Evolutionary conservation across 805 yeast species (phyloP).

Genomic region (Candida rishiriensis): DNA sequence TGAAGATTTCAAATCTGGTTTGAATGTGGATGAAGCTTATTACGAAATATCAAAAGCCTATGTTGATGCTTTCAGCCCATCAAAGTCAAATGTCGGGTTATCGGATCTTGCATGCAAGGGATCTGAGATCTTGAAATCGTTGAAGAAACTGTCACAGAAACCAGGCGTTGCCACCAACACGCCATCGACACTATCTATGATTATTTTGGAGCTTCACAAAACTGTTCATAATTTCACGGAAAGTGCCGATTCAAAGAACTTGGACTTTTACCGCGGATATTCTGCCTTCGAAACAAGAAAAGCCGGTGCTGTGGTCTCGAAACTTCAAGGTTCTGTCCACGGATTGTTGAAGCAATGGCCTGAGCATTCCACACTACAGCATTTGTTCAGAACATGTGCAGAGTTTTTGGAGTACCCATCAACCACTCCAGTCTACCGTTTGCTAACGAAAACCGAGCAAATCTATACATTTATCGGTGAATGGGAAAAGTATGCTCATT

Average conservation of each 20-base stretch:
- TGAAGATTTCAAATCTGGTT: constrained; percentile 12
- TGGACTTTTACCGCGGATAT: constrained; percentile 66
- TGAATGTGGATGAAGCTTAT: constrained; percentile 43
- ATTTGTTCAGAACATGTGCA: constrained; percentile 53
- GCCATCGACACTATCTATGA: constrained; percentile 31
- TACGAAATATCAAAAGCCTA: constrained; percentile 46
- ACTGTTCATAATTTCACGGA: constrained; percentile 30
- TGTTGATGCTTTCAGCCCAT: constrained; percentile 34
- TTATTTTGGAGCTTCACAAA: constrained; percentile 30
- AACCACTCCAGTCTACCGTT: constrained; percentile 68
- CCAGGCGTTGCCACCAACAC: constrained; percentile 21
- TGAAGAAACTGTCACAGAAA: constrained; percentile 22
- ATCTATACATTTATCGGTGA: constrained; percentile 77
- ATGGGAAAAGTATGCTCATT: constrained; percentile 91
- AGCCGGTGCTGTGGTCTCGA: constrained; percentile 49
- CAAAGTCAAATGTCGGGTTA: constrained; percentile 13
- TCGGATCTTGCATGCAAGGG: constrained; percentile 38
- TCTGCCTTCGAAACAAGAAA: constrained; percentile 54
- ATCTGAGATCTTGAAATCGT: constrained; percentile 26
- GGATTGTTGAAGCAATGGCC: constrained; percentile 74
- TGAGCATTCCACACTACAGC: constrained; percentile 85
- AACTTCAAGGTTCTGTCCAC: constrained; percentile 40
- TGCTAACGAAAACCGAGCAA: constrained; percentile 80
- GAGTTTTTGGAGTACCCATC: constrained; percentile 65
- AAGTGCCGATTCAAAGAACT: constrained; percentile 14